phyloP scores from a whole-genome alignment of 2,329 filamentous ascomycete genomes.

The Onygenales sp. region DNA sequence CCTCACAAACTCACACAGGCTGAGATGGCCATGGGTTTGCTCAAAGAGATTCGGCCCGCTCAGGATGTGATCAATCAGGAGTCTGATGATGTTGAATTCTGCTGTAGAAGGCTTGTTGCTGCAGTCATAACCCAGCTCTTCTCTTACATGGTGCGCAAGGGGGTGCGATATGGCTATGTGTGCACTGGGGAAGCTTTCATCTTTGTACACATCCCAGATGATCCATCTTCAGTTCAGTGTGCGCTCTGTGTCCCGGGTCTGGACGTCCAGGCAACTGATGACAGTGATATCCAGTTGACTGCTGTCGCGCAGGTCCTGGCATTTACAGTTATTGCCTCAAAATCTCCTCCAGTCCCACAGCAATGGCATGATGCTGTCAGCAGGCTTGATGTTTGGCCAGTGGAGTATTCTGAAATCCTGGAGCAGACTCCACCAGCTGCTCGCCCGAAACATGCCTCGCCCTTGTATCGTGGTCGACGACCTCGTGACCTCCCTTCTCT shows the following conservation, averaged over 20 bases:
- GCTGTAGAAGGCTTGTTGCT: conserved; percentile 17
- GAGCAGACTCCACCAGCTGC: conserved; percentile 3
- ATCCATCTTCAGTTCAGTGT: conserved; percentile 11
- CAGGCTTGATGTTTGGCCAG: conserved; percentile 23
- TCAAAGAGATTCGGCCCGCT: conserved; percentile 13
- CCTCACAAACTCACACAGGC: conserved; percentile 16
- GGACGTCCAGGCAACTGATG: conserved; percentile 21
- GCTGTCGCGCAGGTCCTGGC: conserved; percentile 31
- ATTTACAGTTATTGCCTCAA: conserved; percentile 16
- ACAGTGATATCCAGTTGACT: conserved; percentile 26
- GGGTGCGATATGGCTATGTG: conserved; percentile 19
- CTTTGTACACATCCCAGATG: conserved; percentile 19
- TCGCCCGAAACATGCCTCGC: conserved; percentile 3
- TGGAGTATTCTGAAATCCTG: conserved; percentile 17
- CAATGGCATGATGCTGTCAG: conserved; percentile 6
- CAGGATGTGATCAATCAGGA: conserved; percentile 18
- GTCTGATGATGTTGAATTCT: conserved; percentile 17
- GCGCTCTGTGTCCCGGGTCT: conserved; percentile 10
- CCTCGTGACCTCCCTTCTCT: conserved; percentile 3
- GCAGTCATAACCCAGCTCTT: conserved; percentile 21
- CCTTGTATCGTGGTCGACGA: neutral
- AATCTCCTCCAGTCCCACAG: neutral
- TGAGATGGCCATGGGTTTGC: conserved; percentile 18
- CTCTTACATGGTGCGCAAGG: conserved; percentile 19
- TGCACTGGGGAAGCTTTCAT: conserved; percentile 22